Evolutionary conservation across 2,329 filamentous ascomycete species (phyloP).

Genomic region (Coniochaeta pulveracea): DNA sequence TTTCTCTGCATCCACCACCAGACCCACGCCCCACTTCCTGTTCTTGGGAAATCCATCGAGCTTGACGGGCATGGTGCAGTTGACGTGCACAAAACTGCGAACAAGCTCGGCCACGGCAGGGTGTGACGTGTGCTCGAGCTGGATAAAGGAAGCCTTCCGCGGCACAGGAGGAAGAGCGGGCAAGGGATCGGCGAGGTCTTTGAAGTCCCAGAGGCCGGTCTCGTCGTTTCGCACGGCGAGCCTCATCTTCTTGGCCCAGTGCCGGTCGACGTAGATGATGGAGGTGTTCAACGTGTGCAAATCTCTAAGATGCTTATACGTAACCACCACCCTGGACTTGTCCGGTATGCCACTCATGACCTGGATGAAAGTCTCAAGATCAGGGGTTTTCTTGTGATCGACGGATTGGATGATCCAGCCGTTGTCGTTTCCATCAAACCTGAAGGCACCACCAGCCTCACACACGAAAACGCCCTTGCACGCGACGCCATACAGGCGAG

Average conservation of each 20-base stretch:
- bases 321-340: slow-evolving; percentile 76
- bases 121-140: slow-evolving; percentile 78
- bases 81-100: slow-evolving; percentile 86
- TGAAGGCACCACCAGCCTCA: slow-evolving; percentile 89
- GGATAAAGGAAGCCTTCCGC: slow-evolving; percentile 79
- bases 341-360: slow-evolving; percentile 83
- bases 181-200: slow-evolving; percentile 69
- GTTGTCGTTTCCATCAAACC: slow-evolving; percentile 80
- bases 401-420: slow-evolving; percentile 92
- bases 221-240: slow-evolving; percentile 82
- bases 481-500: slow-evolving; percentile 87
- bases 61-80: slow-evolving; percentile 89
- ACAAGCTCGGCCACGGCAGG: slow-evolving; percentile 88
- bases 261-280: slow-evolving; percentile 84
- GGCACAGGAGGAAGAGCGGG: slow-evolving; percentile 62
- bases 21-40: slow-evolving; percentile 85
- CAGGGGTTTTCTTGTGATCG: slow-evolving; percentile 81
- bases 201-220: slow-evolving; percentile 91
- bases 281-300: slow-evolving; percentile 89
- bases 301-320: slow-evolving; percentile 91
- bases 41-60: slow-evolving; percentile 96
- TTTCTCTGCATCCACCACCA: slow-evolving; percentile 96
- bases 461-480: slow-evolving; percentile 90
- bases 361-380: slow-evolving; percentile 79
- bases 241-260: slow-evolving; percentile 94